A percentile compares a stretch with the other conserved stretches of the same genome.
Evolutionary conservation across 2,329 filamentous ascomycete genomes (phyloP).

Genomic region (Alternaria sp.): DNA sequence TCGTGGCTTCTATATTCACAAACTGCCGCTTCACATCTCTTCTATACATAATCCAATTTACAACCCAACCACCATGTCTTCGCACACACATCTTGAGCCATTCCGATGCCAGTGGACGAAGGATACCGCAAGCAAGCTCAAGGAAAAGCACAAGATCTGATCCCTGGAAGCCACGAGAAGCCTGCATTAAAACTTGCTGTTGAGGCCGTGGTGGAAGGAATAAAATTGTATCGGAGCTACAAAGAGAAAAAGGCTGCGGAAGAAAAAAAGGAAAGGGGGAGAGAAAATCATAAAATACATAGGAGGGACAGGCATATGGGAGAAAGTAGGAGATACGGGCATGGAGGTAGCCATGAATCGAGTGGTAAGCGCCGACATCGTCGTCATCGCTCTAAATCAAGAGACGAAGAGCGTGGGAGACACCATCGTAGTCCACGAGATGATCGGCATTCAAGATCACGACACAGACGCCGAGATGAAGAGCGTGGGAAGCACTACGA

Average conservation of each 20-base stretch:
- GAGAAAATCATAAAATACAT: background rate
- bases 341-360: background rate
- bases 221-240: slow-evolving; percentile 26
- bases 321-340: background rate
- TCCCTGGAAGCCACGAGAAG: slow-evolving; percentile 16
- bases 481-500: background rate
- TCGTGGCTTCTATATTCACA: slow-evolving; percentile 1
- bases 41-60: background rate
- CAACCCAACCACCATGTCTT: background rate
- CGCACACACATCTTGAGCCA: background rate
- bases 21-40: background rate
- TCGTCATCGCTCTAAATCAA: background rate
- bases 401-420: background rate
- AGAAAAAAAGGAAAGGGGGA: slow-evolving; percentile 7
- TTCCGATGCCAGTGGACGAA: slow-evolving; percentile 17
- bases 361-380: background rate
- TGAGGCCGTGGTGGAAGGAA: slow-evolving; percentile 30
- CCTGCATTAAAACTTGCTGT: slow-evolving; percentile 25
- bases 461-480: background rate
- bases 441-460: background rate
- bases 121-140: slow-evolving; percentile 26
- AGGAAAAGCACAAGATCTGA: slow-evolving; percentile 21
- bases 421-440: background rate
- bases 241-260: slow-evolving; percentile 21
- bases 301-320: background rate